These are phyloP conservation scores for Leishmania gerbilli DNA, from an alignment of 208 protist genomes.

Conservation along the genomic window DNA sequence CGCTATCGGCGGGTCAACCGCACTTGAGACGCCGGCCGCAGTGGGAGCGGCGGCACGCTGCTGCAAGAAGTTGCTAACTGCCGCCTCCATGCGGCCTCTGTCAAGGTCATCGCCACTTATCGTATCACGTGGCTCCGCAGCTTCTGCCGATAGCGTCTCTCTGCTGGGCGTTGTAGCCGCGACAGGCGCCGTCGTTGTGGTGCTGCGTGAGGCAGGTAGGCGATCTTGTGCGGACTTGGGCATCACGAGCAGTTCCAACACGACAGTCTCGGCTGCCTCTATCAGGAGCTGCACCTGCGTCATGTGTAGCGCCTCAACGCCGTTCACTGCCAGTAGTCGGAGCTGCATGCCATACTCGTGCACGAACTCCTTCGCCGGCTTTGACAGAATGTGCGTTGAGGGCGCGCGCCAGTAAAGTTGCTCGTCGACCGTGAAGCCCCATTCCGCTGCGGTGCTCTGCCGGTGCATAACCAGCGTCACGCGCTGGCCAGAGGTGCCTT, in stretches of 20 bases:
- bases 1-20: not conserved
- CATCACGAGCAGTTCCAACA: slow-evolving; percentile 66
- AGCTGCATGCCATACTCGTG: slow-evolving; percentile 43
- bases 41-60: not conserved
- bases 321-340: slow-evolving; percentile 60
- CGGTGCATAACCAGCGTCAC: slow-evolving; percentile 49
- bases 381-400: slow-evolving; percentile 16
- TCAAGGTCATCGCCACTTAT: not conserved
- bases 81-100: not conserved
- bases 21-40: not conserved
- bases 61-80: not conserved
- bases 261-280: slow-evolving; percentile 43
- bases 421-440: slow-evolving; percentile 36
- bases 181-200: not conserved
- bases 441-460: slow-evolving; percentile 31
- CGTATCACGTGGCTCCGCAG: not conserved
- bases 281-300: slow-evolving; percentile 49
- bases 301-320: slow-evolving; percentile 53
- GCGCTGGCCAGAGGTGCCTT: slow-evolving; percentile 59
- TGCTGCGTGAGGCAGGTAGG: not conserved
- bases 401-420: slow-evolving; percentile 28
- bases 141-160: not conserved
- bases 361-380: slow-evolving; percentile 32
- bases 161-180: not conserved
- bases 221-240: slow-evolving; percentile 15